Evolutionary conservation across 768 basidiomycete species (phyloP), one percentile per base, ranked within the genome.

Genomic region (Russula lepida): DNA sequence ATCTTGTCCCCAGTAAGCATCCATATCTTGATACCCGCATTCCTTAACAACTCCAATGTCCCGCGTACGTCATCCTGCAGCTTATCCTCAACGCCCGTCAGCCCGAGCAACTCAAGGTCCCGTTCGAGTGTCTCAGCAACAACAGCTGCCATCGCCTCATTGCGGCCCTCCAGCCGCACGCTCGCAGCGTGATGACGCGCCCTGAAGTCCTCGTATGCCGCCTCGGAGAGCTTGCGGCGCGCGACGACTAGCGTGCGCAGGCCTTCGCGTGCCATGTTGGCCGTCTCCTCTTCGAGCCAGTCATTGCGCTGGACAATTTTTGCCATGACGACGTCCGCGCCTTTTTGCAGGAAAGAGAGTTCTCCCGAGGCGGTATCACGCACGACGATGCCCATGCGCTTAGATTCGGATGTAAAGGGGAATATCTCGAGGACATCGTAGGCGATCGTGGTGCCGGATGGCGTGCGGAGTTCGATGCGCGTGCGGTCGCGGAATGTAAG

Each of bases 1-100:
- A 98, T 92, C 77, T 98, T 99, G 74, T 99, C 97, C 1, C 97
- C 95, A 0, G 97, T 99, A 68, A 98, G 78, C 97, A 98, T 98
- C 97, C 97, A 99, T 60, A 99, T 98, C 80, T 91, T 97, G 74
- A 99, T 85, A 4, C 95, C 95, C 0, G 95, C 97, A 71, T 98
- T 98, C 66, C 95, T 77, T 64, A 99, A 72, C 55, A 98, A 70
- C 74, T 98, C 97, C 60, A 99, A 75, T 2, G 97, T 97, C 48
- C 86, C 83, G 72, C 90, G 94, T 68, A 99, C 95, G 25, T 95
- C 95, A 62, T 98, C 97, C 69, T 99, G 97, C 60, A 99, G 74
- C 74, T 98, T 98, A 72, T 99, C 97, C 72, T 99, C 97, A 7
- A 99, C 97, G n/a, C 95, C 97, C 0, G 97, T 99, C 66, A 98